These are phyloP conservation scores for Sporothrix curviconia DNA, from an alignment of 2,329 filamentous ascomycete species.

Conservation along the genomic window DNA sequence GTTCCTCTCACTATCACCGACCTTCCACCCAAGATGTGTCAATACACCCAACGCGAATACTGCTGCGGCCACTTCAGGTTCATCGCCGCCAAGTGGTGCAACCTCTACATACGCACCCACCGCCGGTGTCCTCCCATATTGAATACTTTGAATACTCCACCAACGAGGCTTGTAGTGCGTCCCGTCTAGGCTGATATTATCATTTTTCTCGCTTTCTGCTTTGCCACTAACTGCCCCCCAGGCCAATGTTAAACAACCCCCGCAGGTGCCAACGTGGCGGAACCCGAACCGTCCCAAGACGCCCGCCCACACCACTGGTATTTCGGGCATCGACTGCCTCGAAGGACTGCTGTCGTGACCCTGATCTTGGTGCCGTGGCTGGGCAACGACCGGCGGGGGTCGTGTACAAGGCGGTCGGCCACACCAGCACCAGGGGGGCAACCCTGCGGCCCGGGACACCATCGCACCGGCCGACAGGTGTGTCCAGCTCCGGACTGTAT, in stretches of 20 bases:
- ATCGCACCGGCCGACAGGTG: not conserved
- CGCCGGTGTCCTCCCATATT: constrained; percentile 29
- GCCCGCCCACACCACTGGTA: constrained; percentile 13
- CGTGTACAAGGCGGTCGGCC: not conserved
- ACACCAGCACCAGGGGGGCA: not conserved
- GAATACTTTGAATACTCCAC: constrained; percentile 28
- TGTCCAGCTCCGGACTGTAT: not conserved
- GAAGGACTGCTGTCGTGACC: constrained; percentile 4
- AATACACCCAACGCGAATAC: constrained; percentile 39
- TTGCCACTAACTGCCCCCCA: constrained; percentile 15
- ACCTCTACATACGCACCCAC: constrained; percentile 27
- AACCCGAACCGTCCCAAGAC: constrained; percentile 30
- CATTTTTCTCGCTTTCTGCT: not conserved
- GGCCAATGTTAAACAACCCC: constrained; percentile 35
- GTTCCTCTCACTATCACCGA: not conserved
- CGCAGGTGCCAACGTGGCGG: constrained; percentile 30
- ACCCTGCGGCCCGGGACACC: not conserved
- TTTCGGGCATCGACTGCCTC: constrained; percentile 15
- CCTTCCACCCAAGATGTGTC: constrained; percentile 36
- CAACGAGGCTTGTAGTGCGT: not conserved
- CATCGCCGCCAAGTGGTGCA: constrained; percentile 32
- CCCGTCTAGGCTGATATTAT: too few species aligned
- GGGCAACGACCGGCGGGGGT: not conserved
- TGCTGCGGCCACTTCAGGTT: constrained; percentile 31
- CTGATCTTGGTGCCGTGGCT: not conserved